phyloP scores from a whole-genome alignment of 2,329 filamentous ascomycete species.

The Colletotrichum sp. region DNA sequence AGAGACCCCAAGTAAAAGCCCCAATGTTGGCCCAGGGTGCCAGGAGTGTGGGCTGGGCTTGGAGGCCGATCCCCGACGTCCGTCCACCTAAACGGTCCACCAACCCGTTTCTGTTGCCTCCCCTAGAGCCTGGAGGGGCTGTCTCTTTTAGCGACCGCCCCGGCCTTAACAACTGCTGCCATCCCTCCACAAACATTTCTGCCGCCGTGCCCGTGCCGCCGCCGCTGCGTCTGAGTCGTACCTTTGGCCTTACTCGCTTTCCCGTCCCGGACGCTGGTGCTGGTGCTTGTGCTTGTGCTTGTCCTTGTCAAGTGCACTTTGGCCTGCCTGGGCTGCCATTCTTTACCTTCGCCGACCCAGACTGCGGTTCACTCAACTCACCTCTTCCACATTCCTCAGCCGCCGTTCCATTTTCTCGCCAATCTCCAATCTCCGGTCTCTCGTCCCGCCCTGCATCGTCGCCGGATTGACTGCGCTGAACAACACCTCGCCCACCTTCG shows the following conservation, averaged over 20 bases:
- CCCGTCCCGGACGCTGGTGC: not conserved
- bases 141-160: not conserved
- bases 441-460: not conserved
- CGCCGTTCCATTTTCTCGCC: not conserved
- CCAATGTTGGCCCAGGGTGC: not conserved
- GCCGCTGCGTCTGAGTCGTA: slow-evolving; percentile 10
- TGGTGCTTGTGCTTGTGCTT: not conserved
- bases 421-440: not conserved
- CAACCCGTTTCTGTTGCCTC: not conserved
- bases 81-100: not conserved
- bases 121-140: not conserved
- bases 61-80: not conserved
- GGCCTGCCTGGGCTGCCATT: not conserved
- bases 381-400: not conserved
- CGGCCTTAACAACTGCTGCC: not conserved
- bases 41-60: not conserved
- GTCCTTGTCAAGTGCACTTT: not conserved
- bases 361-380: not conserved
- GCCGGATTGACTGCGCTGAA: not conserved
- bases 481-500: not conserved
- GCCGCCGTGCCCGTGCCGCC: not conserved
- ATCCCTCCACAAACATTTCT: slow-evolving; percentile 5
- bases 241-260: slow-evolving; percentile 10
- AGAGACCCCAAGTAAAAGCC: not conserved
- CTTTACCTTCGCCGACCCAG: not conserved